Evolutionary conservation across 345 rosid species (phyloP), one percentile per base, ranked within the genome.

Genomic region (Erucastrum elatum): DNA sequence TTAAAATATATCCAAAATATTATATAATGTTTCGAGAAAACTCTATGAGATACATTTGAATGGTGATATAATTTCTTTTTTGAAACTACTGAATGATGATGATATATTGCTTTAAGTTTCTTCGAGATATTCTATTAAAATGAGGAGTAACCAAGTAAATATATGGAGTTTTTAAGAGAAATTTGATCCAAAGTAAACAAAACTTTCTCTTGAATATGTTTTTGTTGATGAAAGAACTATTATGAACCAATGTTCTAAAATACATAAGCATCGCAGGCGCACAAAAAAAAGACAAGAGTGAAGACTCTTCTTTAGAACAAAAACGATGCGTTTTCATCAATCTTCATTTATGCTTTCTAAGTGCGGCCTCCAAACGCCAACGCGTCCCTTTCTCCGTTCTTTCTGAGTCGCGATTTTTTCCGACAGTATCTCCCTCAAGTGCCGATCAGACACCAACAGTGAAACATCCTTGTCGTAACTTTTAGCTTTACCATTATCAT

Each of bases 331-430:
- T 53, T 53, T 51, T 15, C 68, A 1, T 78, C 27, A 88, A 33
- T 63, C 80, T 75, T 87, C 92, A 69, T 6, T 75, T 56, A 84
- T 94, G 85, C 98, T 91, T 80, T 92, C 97, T 70, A 95, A 86
- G 77, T 90, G 98, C 56, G 99, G 99, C 65, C 98, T 87, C 99
- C 99, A 95, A 8, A 93, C 93, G 5, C 90, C 93, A 60, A 86
- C 92, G 3, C 98, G 90, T 5, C 99, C 99, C 77, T 92, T 85
- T 64, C 98, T 82, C 63, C 93, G 88, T 81, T 93, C 98, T 73
- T 88, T 88, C 67, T 91, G 93, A 9, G 90, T 83, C 8, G 94
- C 89, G 12, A 85, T 9, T 78, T 91, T 94, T 83, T 95, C 99
- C 33, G 98, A 91, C 11, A 95, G 72, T 76, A 95, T 93, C 83